Base-by-base conservation (phyloP, 2,329 filamentous ascomycete species). In the Ophiostoma angusticollis region DNA sequence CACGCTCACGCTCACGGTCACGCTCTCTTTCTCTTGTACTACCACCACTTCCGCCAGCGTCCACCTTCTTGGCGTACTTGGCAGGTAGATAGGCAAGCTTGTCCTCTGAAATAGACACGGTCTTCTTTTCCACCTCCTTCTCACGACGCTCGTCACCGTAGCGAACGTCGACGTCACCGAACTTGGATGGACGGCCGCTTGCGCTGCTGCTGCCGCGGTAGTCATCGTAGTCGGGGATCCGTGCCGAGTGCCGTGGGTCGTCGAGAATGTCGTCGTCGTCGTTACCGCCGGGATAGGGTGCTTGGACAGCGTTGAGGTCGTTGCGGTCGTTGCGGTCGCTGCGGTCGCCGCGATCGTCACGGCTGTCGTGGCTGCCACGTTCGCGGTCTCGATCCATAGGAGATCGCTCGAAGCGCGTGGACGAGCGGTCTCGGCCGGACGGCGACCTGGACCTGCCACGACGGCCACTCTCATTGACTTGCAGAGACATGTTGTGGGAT, bases 391-490 rank as follows among this genome's bases (percentile, higher is more conserved):
- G 41, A 16, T 42, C 46, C 12, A 42, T 43, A 0, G 46, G 44
- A 2, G 44, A 46, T 5, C 44, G 39, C 23, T 42, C 44, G 6
- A 44, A 36, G n/a, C 43, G 41, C n/a, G 35, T 33, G 3, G 36
- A 33, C 18, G 55, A 54, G 37, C 53, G 52, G 40, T 54, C 52
- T 6, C 53, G 52, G 53, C 57, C 64, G 51, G 54, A 59, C 33
- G 58, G 60, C 0, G 70, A 73, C 37, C 62, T 60, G 37, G 68
- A 67, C 38, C 67, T 67, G 35, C 58, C 63, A 39, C 64, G 62
- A 32, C 61, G 60, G 35, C 57, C 54, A 42, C 53, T 53, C 40
- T 64, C 62, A 42, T 67, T 64, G 38, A 70, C 63, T 40, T 61
- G 58, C 31, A 72, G 59, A 48, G 71, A 72, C 70, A 74, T 74